phyloP scores from a whole-genome alignment of 768 basidiomycete genomes.

The Suillus discolor region DNA sequence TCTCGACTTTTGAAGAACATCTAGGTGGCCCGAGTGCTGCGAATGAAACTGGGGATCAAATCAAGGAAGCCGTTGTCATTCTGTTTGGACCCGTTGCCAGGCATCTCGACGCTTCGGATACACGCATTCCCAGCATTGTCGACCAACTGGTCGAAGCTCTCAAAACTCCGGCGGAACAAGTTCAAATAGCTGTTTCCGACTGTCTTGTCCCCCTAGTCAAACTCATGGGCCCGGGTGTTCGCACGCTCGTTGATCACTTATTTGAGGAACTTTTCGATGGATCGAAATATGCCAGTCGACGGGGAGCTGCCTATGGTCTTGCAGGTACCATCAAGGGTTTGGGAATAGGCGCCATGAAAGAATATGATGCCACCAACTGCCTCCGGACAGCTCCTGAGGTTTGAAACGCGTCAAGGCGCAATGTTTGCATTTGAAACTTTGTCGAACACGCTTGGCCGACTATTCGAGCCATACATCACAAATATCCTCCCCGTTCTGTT shows the following conservation, averaged over 20 bases:
- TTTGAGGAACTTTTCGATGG: conserved; percentile 77
- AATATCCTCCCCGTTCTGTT: conserved; percentile 84
- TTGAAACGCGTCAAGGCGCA: conserved; percentile 88
- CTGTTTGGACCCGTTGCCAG: conserved; percentile 91
- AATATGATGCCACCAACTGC: conserved; percentile 74
- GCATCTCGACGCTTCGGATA: conserved; percentile 78
- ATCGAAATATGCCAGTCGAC: conserved; percentile 87
- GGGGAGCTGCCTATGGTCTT: conserved; percentile 97
- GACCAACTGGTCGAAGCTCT: conserved; percentile 86
- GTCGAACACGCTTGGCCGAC: conserved; percentile 79
- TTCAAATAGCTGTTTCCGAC: conserved; percentile 95
- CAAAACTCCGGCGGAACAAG: conserved; percentile 93
- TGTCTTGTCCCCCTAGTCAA: conserved; percentile 88
- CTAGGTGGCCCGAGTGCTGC: conserved; percentile 56
- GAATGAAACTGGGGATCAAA: conserved; percentile 79
- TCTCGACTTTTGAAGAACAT: conserved; percentile 80
- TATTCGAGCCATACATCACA: conserved; percentile 92
- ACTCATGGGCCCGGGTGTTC: conserved; percentile 52
- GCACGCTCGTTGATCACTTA: conserved; percentile 71
- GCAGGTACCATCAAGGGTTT: conserved; percentile 93
- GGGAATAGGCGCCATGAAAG: conserved; percentile 84
- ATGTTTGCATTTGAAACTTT: conserved; percentile 96
- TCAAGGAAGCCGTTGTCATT: conserved; percentile 94
- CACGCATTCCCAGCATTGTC: conserved; percentile 79
- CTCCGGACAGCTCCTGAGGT: conserved; percentile 79